Evolutionary conservation across 1,284 basidiomycete species (phyloP), one percentile per base, ranked within the genome.

Genomic region (Sphagnurus paluster): DNA sequence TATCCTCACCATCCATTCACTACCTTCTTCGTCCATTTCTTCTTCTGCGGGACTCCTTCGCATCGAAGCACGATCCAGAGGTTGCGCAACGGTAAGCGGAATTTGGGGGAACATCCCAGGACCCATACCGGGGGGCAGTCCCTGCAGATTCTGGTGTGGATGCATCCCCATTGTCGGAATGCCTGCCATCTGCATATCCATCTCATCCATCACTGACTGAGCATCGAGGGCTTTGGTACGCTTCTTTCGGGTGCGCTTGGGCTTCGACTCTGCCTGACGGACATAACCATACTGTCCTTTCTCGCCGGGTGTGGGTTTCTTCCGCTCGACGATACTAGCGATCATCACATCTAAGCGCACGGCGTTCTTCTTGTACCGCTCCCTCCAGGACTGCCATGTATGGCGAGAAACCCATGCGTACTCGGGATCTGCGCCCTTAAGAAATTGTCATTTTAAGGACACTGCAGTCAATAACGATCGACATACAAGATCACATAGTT

Each of bases 381-480:
- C 87, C 28, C 88, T 78, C 87, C 87, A 90, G 11, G 88, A 90
- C 53, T 90, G 87, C 87, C 87, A 90, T 7, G 87, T 88, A 59
- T 90, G 87, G n/a, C 87, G 79, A 19, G 71, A 74, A 17, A 88
- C 88, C 87, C 87, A 90, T 2, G 75, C 71, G 57, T 79, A 89
- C 50, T 85, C 84, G 1, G 84, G 82, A 51, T 87, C 81, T 42
- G 66, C 63, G 32, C 68, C 69, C 87, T 85, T 36, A 46, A 41
- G 26, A 14, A 25, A 30, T 19, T 23, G 36, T 21, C 33, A 16
- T 36, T 19, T 20, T 25, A 29, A 11, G 11, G 34, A 42, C 3
- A 28, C 5, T 24, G 39, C 26, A 33, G 32, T 8, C 17, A 17
- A 23, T 19, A n/a, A n/a, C n/a, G n/a, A n/a, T 35, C 1, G 16